These are phyloP conservation scores for Kickxella alabastrina DNA, from an alignment of 192 early-diverging fungal species.

Conservation along the genomic window DNA sequence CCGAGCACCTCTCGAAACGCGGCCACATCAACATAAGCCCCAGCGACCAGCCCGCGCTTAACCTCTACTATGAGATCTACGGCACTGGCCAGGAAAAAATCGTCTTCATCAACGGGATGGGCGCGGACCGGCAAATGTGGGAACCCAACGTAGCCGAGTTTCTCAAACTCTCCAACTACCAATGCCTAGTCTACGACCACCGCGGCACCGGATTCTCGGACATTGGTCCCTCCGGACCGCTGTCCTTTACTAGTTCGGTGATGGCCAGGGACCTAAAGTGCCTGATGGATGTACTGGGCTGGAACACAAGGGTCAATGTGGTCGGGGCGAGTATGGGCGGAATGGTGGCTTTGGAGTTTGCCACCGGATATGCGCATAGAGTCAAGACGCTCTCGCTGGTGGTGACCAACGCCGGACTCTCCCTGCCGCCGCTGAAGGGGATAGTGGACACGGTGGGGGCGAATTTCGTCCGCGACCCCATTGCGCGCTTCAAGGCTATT, in stretches of 20 bases:
- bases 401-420: constrained; percentile 41
- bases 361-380: constrained; percentile 51
- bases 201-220: constrained; percentile 66
- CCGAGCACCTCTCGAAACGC: constrained; percentile 35
- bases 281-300: constrained; percentile 64
- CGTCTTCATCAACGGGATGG: constrained; percentile 47
- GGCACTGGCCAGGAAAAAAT: constrained; percentile 21
- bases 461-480: constrained; percentile 33
- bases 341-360: constrained; percentile 78
- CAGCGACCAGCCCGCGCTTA: background rate
- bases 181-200: constrained; percentile 74
- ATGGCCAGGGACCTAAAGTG: constrained; percentile 60
- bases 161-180: constrained; percentile 56
- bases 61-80: constrained; percentile 48
- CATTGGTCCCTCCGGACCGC: background rate
- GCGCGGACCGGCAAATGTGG: constrained; percentile 51
- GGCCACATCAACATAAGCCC: constrained; percentile 20
- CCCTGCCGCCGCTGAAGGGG: constrained; percentile 27
- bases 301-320: constrained; percentile 68
- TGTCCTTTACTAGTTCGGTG: constrained; percentile 12
- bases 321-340: constrained; percentile 84
- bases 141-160: constrained; percentile 55
- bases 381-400: constrained; percentile 49
- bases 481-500: constrained; percentile 32
- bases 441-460: constrained; percentile 25